Percentiles rank a stretch among this genome's conserved stretches.
Evolutionary conservation across 2,329 filamentous ascomycete species (phyloP).

Genomic region (Ceratocystiopsis sp.): DNA sequence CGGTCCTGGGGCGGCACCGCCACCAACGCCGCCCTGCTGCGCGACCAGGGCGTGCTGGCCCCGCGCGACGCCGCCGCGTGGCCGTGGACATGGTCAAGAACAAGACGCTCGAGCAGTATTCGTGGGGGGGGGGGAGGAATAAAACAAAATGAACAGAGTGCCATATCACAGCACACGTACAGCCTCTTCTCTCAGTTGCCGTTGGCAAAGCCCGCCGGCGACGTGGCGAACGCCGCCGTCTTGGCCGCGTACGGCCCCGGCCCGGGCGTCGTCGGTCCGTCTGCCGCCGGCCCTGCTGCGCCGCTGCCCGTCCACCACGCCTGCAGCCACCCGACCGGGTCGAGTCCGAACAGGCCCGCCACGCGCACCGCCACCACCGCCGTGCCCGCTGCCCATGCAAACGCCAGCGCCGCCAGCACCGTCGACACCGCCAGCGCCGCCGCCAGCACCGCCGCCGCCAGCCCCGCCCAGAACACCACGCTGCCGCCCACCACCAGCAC

Average conservation of each 20-base stretch:
- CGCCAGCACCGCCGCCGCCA: constrained; percentile 6
- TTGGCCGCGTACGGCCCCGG: no score
- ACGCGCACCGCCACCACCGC: constrained; percentile 1
- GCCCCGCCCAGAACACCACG: constrained; percentile 8
- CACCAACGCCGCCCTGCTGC: constrained; percentile 1
- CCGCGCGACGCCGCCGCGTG: neutral
- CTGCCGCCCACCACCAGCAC: constrained; percentile 5
- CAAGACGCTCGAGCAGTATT: neutral
- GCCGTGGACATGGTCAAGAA: neutral
- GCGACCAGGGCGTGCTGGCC: no score
- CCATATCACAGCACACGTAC: neutral
- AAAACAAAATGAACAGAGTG: neutral
- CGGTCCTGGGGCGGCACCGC: constrained; percentile 1
- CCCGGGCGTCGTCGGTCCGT: neutral
- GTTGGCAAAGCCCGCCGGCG: no score
- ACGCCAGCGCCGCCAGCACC: constrained; percentile 2
- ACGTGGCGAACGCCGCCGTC: no score
- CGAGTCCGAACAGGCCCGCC: constrained; percentile 1
- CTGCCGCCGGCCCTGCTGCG: neutral
- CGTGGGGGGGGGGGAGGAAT: no score
- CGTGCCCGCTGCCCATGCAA: constrained; percentile 5
- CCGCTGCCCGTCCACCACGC: neutral
- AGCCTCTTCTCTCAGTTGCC: neutral
- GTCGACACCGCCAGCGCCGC: constrained; percentile 7
- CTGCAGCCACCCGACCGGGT: neutral